Evolutionary conservation across 169 alveolate genomes (phyloP), one percentile per base, ranked within the genome.

Genomic region (Eimeria sp.): DNA sequence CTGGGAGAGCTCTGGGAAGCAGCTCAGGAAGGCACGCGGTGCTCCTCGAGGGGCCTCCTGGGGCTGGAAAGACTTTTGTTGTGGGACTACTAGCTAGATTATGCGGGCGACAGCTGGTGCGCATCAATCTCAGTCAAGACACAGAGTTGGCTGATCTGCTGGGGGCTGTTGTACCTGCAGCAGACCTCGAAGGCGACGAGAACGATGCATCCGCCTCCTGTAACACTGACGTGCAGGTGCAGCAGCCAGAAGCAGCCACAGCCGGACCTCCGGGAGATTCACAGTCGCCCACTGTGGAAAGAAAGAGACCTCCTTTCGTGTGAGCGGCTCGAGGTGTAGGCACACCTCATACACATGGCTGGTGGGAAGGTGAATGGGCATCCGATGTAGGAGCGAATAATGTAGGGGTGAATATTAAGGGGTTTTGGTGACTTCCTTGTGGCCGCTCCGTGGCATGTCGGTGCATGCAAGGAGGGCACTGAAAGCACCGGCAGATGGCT

Each of bases 1-100:
- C 18, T 6, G 70, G 89, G 57, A 54, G 75, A 3, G 6, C 84
- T 61, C 47, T n/a, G 30, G 72, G 65, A 16, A 78, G 76, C 95
- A 83, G 86, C 72, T 58, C 89, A 3, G 96, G 96, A 34, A n/a
- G 95, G 47, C 96, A 98, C 73, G 99, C 99, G 10, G 99, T 99
- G 67, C 97, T 99, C 73, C 98, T 99, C 22, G 99, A 99, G 97
- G 99, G 99, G 14, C 99, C 99, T 22, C 99, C 99, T 10, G 99
- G 99, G 30, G 99, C 99, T 27, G 99, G 99, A 25, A 99, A 99
- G 97, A 99, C 99, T 7, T 98, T 99, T 61, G 97, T 98, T 10
- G 98, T 99, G 22, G 98, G 98, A 73, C 97, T 98, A 82, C 93
- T 99, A 88, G 99, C 99, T 14, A 97, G 97, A 80, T 84, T 97